phyloP scores from a whole-genome alignment of 495 filamentous ascomycete genomes.

The Daldinia caldariorum region DNA sequence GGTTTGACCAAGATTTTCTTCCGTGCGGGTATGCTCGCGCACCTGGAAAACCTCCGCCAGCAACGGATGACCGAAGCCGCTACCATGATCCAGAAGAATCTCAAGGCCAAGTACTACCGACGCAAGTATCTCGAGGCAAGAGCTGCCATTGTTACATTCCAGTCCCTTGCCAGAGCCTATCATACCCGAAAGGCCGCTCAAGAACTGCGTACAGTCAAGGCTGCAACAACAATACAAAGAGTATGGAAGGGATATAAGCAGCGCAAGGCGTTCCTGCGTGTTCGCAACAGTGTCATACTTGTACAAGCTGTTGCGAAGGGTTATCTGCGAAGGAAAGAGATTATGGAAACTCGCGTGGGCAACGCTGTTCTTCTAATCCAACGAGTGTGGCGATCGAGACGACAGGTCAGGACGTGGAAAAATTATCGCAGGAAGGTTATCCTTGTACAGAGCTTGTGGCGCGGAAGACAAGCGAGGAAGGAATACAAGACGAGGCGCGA shows the following conservation, averaged over 20 bases:
- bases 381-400: constrained; percentile 83
- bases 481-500: constrained; percentile 90
- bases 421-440: constrained; percentile 88
- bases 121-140: constrained; percentile 90
- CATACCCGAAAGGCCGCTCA: constrained; percentile 79
- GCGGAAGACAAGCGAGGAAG: constrained; percentile 81
- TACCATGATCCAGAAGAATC: constrained; percentile 98
- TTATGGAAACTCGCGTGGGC: constrained; percentile 91
- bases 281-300: constrained; percentile 83
- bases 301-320: constrained; percentile 92
- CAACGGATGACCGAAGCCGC: constrained; percentile 91
- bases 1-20: constrained; percentile 99
- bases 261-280: constrained; percentile 75
- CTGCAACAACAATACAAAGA: constrained; percentile 92
- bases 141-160: constrained; percentile 79
- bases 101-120: constrained; percentile 93
- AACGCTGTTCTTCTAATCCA: constrained; percentile 94
- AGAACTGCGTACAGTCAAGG: constrained; percentile 81
- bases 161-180: constrained; percentile 77
- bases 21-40: constrained; percentile 97
- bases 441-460: constrained; percentile 93
- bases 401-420: constrained; percentile 81
- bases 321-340: constrained; percentile 84
- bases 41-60: constrained; percentile 93
- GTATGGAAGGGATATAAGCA: constrained; percentile 93